These are phyloP conservation scores for Neonectria magnoliae DNA, from an alignment of 2,329 filamentous ascomycete species.

Conservation along the genomic window DNA sequence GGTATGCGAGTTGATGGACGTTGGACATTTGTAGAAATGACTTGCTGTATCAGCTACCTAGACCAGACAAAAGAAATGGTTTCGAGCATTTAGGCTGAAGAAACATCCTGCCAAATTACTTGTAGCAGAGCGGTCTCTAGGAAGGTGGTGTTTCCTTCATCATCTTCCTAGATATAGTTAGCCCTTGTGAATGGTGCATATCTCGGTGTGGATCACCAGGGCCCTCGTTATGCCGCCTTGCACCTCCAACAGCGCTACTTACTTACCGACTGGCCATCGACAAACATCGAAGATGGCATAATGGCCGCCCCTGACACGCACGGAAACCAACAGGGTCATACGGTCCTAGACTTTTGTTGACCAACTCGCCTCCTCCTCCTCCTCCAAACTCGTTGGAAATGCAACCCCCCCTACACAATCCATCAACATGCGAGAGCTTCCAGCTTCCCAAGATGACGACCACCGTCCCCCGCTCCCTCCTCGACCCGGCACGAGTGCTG, in stretches of 20 bases:
- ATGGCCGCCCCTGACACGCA: slow-evolving; percentile 35
- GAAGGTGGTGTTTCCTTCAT: not conserved
- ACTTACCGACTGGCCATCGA: slow-evolving; percentile 10
- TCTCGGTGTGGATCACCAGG: slow-evolving; percentile 12
- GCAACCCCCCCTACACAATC: slow-evolving; percentile 37
- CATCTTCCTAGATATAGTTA: slow-evolving; percentile 8
- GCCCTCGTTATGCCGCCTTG: slow-evolving; percentile 23
- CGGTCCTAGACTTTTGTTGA: slow-evolving; percentile 17
- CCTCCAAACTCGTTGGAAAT: slow-evolving; percentile 35
- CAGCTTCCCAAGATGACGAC: slow-evolving; percentile 51
- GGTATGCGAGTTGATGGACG: not conserved
- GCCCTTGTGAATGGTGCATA: slow-evolving; percentile 1
- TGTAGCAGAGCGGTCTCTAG: too few relatives aligned
- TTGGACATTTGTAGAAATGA: not conserved
- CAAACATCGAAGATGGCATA: slow-evolving; percentile 45
- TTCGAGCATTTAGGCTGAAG: not conserved
- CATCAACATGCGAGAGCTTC: slow-evolving; percentile 44
- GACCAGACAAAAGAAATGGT: not conserved
- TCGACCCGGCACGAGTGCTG: slow-evolving; percentile 52
- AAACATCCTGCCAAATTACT: too few relatives aligned
- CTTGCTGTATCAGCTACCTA: not conserved
- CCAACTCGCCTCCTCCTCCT: not conserved
- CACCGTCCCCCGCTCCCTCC: slow-evolving; percentile 67
- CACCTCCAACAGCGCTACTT: not conserved
- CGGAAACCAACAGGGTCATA: slow-evolving; percentile 27